Percentiles rank a stretch among this genome's conserved stretches.
These are phyloP conservation scores for Lonicera japonica DNA, from an alignment of 129 eudicot species.

Conservation along the genomic window DNA sequence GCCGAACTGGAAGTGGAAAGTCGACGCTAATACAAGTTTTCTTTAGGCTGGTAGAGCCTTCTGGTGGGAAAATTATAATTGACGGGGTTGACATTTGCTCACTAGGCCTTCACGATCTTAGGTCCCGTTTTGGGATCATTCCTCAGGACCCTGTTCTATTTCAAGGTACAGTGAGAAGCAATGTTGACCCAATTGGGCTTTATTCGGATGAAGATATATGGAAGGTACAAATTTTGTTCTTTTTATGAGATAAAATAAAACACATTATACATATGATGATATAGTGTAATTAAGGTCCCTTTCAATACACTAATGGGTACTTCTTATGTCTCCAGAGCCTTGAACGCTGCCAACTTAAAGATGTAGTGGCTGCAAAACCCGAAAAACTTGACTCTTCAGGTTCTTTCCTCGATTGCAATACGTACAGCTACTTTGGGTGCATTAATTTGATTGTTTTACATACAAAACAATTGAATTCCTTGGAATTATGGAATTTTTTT, in stretches of 20 bases:
- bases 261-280: no score
- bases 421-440: no score
- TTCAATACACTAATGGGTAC: not conserved
- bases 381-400: conserved; percentile 61
- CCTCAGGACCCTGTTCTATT: conserved; percentile 92
- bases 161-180: conserved; percentile 81
- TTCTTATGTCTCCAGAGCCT: conserved; percentile 46
- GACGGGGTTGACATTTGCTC: conserved; percentile 64
- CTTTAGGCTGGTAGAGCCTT: conserved; percentile 76
- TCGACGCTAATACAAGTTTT: conserved; percentile 81
- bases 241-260: no score
- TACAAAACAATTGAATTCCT: no score
- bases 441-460: not conserved
- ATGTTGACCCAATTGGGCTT: conserved; percentile 61
- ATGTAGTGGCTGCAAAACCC: conserved; percentile 62
- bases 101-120: conserved; percentile 77
- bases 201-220: conserved; percentile 77
- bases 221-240: conserved; percentile 37
- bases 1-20: conserved; percentile 90
- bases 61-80: conserved; percentile 52
- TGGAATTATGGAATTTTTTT: no score
- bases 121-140: conserved; percentile 80
- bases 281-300: not conserved
- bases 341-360: conserved; percentile 67
- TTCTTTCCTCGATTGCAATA: no score